Base-by-base conservation (phyloP, 805 yeast species). In the Starmerella bombi region DNA sequence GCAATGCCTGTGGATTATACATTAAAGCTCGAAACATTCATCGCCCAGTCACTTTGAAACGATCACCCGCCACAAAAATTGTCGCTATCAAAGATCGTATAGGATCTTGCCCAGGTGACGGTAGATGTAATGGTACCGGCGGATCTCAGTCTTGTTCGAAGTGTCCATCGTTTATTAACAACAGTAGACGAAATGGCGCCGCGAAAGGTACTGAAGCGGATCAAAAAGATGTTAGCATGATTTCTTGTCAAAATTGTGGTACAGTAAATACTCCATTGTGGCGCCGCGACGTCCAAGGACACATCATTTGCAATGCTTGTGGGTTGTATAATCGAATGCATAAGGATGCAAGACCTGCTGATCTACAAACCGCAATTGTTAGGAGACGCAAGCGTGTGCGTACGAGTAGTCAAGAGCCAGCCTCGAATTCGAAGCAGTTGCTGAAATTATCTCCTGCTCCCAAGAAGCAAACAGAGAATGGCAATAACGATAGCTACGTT, bases 1-100 rank as follows among this genome's bases (percentile, higher is more conserved):
- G 98, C 64, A 88, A 88, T 59, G 98, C 98, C 0, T 88, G 98
- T 64, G 98, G 98, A 0, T 66, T 88, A 41, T 88, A 75, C 50
- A 63, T 69, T 29, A 67, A 75, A 40, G 74, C 69, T n/a, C 51
- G 80, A 45, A 67, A 75, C 50, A 64, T 75, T 17, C 72, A 74
- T 46, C 62, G 88, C 31, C 88, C 88, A 0, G 74, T 74, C 12
- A 70, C 75, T 50, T 61, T 77, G 51, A 75, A 75, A 51, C 63
- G 76, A 36, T 38, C 48, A 4, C 54, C 55, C 12, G 30, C 38
- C 15, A 37, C 43, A 18, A 31, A 42, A 20, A 34, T 21, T 6
- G 48, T 52, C 9, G 22, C 44, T 5, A n/a, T 29, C 12, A 27
- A 32, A 22, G 40, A 45, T 4, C 49, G 50, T 15, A 42, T 43